Evolutionary conservation across 169 alveolate species (phyloP).

Genomic region (Plasmodium reichenowi): DNA sequence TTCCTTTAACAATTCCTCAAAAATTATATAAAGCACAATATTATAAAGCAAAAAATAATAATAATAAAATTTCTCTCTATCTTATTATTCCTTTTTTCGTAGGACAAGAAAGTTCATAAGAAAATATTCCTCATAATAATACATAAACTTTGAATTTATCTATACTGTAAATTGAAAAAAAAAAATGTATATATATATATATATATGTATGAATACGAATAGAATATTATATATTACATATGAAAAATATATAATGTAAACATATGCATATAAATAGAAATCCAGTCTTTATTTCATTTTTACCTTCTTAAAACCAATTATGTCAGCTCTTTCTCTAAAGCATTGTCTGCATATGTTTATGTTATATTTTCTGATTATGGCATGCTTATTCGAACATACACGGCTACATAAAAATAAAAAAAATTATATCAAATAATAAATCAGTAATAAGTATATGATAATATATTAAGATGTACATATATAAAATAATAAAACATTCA

Average conservation of each 20-base stretch:
- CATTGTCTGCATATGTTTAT: constrained; percentile 98
- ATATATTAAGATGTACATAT: constrained; percentile 12
- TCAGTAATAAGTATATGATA: background rate
- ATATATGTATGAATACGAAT: background rate
- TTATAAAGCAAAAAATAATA: no score
- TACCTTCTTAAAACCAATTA: constrained; percentile 96
- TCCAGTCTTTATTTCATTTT: background rate
- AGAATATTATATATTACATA: no score
- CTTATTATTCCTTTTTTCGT: no score
- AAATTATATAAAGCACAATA: no score
- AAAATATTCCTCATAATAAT: no score
- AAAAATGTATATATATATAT: constrained; percentile 3
- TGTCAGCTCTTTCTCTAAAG: constrained; percentile 98
- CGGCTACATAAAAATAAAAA: constrained; percentile 90
- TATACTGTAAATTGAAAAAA: constrained; percentile 46
- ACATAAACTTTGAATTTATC: constrained; percentile 16
- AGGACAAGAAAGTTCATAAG: no score
- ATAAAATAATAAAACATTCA: background rate
- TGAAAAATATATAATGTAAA: background rate
- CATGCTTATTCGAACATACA: constrained; percentile 97
- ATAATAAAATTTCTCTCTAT: no score
- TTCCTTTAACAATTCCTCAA: no score
- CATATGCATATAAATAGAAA: background rate
- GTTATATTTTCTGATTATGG: constrained; percentile 98
- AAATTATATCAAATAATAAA: no score